A percentile compares a stretch with the other conserved stretches of the same genome.
phyloP scores from a whole-genome alignment of 768 basidiomycete species.

The Suillus clintonianus region DNA sequence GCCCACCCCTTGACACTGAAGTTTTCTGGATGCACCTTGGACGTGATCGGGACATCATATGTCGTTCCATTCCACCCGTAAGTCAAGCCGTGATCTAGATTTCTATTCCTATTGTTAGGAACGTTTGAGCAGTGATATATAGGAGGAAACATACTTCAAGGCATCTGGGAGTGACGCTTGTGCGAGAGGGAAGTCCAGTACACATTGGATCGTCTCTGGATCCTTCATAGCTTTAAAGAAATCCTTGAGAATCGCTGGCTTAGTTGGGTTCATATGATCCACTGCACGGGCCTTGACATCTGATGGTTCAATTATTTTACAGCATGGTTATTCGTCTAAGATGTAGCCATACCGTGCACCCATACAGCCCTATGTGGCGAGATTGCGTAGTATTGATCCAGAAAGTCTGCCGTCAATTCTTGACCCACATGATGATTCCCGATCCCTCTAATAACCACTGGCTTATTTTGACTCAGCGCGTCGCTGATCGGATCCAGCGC shows the following conservation, averaged over 20 bases:
- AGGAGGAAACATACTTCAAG: background rate
- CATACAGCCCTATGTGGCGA: background rate
- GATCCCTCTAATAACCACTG: background rate
- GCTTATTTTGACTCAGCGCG: background rate
- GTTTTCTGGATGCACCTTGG: background rate
- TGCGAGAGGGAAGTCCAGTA: background rate
- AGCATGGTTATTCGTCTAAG: background rate
- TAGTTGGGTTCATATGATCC: background rate
- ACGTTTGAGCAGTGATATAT: accelerated
- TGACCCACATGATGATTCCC: background rate
- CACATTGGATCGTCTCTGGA: background rate
- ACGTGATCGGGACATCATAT: background rate
- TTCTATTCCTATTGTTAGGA: background rate
- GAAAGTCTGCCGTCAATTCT: background rate
- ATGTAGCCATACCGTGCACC: background rate
- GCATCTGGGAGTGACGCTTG: background rate
- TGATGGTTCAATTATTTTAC: background rate
- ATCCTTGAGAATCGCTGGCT: background rate
- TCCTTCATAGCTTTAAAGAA: background rate
- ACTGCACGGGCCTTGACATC: background rate
- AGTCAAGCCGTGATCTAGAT: background rate
- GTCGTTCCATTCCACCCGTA: background rate
- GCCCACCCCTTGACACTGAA: slow-evolving; percentile 3
- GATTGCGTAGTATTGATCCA: background rate
- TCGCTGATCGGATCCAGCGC: too few species aligned